phyloP scores from a whole-genome alignment of 129 eudicot genomes.

The Silybum marianum region DNA sequence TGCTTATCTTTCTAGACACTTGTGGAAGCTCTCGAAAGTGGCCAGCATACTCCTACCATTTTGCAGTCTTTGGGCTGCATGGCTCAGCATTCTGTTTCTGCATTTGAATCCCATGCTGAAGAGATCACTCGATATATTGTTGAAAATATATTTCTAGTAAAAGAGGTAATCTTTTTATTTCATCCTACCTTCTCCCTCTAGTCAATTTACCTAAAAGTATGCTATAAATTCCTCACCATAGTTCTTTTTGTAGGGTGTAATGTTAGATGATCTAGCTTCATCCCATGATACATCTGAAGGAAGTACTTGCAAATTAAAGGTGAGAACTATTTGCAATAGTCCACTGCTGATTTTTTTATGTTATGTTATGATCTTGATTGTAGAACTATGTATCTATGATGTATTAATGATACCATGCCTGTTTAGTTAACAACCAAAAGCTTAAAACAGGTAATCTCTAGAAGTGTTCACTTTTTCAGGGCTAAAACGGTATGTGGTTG shows the following conservation, averaged over 20 bases:
- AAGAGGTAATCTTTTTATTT: slow-evolving; percentile 39
- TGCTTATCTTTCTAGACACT: slow-evolving; percentile 56
- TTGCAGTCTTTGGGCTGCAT: slow-evolving; percentile 89
- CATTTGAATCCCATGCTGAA: slow-evolving; percentile 61
- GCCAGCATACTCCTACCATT: slow-evolving; percentile 64
- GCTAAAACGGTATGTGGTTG: not conserved
- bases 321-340: slow-evolving; percentile 18
- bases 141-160: slow-evolving; percentile 55
- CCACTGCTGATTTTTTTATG: slow-evolving; percentile 3
- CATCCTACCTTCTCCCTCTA: slow-evolving; percentile 2
- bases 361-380: not conserved
- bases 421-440: not conserved
- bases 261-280: slow-evolving; percentile 30
- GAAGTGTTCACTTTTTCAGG: not conserved
- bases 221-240: not conserved
- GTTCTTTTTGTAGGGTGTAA: slow-evolving; percentile 40
- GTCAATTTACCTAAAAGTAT: not conserved
- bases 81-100: slow-evolving; percentile 62
- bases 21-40: slow-evolving; percentile 60
- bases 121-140: slow-evolving; percentile 59
- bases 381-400: not conserved
- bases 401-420: slow-evolving; percentile 8
- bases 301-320: slow-evolving; percentile 66
- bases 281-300: slow-evolving; percentile 40
- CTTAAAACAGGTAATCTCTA: not conserved